These are phyloP conservation scores for Quercus berberidifolia DNA, from an alignment of 306 rosid species.

Conservation along the genomic window DNA sequence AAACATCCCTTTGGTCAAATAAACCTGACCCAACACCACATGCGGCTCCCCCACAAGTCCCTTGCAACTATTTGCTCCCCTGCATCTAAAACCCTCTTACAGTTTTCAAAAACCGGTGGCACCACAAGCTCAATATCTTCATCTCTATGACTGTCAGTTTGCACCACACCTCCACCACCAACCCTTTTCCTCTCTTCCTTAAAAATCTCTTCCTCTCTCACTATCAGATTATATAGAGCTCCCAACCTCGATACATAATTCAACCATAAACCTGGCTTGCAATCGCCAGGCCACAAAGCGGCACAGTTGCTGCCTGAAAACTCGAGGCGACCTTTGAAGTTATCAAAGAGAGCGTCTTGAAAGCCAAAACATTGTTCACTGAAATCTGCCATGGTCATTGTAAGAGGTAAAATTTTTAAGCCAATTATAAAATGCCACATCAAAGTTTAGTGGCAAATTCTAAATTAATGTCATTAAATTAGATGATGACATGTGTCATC, in stretches of 20 bases:
- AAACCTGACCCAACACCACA: constrained; percentile 65
- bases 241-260: constrained; percentile 73
- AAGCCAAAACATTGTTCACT: constrained; percentile 75
- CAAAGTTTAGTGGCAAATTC: too few species aligned
- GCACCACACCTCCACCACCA: background rate
- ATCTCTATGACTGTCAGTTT: constrained; percentile 31
- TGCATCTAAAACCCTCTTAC: constrained; percentile 56
- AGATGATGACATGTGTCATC: too few species aligned
- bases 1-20: constrained; percentile 45
- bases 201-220: constrained; percentile 68
- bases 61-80: constrained; percentile 67
- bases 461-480: too few species aligned
- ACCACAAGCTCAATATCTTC: constrained; percentile 56
- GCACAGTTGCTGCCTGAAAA: constrained; percentile 52
- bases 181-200: constrained; percentile 31
- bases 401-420: too few species aligned
- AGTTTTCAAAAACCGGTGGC: constrained; percentile 64
- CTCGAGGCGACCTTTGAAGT: constrained; percentile 51
- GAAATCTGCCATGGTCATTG: constrained; percentile 89
- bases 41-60: constrained; percentile 74
- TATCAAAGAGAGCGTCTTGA: constrained; percentile 64
- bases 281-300: constrained; percentile 71
- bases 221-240: constrained; percentile 50
- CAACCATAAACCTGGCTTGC: constrained; percentile 86
- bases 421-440: too few species aligned